Evolutionary conservation across 495 filamentous ascomycete genomes (phyloP), one percentile per base, ranked within the genome.

Genomic region (Penicillium dipodomyicola): DNA sequence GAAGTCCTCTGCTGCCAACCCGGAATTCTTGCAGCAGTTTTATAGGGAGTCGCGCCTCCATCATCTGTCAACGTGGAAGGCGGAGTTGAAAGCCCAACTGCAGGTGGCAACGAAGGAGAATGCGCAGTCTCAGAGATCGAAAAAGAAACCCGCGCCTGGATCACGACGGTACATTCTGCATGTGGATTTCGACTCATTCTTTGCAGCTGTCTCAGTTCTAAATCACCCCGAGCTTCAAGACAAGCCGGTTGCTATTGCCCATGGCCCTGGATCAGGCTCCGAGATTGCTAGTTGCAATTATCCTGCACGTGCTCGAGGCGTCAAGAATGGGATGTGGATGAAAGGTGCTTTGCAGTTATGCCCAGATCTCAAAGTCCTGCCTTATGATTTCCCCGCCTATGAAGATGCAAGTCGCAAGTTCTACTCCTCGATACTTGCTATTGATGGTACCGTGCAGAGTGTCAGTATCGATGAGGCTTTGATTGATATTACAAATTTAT

Each of bases 271-370:
- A 0, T 82, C 84, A 39, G 90, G 91, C 19, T 96, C 92, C 1
- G 94, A 97, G 65, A 96, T 98, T 60, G 94, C 94, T 8, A 96
- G 92, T 54, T 98, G 94, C 71, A 98, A 97, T 69, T 98, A 98
- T 68, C 83, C 86, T 20, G 94, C 95, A 3, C 84, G 94, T 22
- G 80, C 82, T 20, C 92, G 83, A 62, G 94, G 92, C 0, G 78
- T 97, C 49, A 96, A 90, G 67, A 97, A 97, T 59, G 94, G 95
- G 9, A 97, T 96, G 95, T 98, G 94, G 94, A 96, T 98, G 92
- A 92, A 92, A 64, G 77, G 81, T 29, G 94, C 95, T 3, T 77
- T 86, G 59, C 84, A 92, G 57, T 73, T 91, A 12, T 98, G 92
- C 70, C 87, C 92, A 0, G 83, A 91, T 19, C 79, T 98, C 29